Base-by-base conservation (phyloP, 225 moss, liverwort and hornwort species). In the Neckera pumila region DNA sequence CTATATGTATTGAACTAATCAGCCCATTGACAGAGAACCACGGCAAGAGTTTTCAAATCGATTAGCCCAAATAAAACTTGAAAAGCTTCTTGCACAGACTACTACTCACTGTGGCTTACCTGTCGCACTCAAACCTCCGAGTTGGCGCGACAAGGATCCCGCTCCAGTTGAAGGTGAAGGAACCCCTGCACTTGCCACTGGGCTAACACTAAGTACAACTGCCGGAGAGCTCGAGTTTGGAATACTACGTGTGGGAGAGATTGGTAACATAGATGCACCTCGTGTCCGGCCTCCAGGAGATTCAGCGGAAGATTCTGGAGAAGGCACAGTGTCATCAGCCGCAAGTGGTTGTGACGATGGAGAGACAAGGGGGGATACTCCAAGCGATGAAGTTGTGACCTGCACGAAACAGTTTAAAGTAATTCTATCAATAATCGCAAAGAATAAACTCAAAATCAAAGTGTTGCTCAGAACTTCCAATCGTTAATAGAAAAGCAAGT, bases 181-280 rank as follows among this genome's bases (percentile, higher is more conserved):
- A 88, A 92, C 84, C 80, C 94, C 93, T 87, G 92, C 90, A 87
- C 91, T 93, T 87, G 91, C 79, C 85, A 93, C 92, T 91, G 93
- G 94, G 90, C 94, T 94, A 77, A 94, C 91, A 88, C 94, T 94
- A 64, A 94, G 92, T 81, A 92, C 89, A 91, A 94, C 94, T 85
- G 90, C 90, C 53, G 94, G 92, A 89, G 93, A 89, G 89, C 88
- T 92, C 84, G 92, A 90, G 82, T 88, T 90, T 78, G 85, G 75
- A 86, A 88, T 61, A 89, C 62, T 91, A 89, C 87, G 90, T 45
- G 93, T 92, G 83, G 94, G 94, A 87, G 92, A 94, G 69, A 89
- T 93, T 89, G 92, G 88, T 85, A 91, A 90, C 87, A 92, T 86
- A 79, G 91, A 83, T 87, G 87, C 88, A 84, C 92, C 92, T 88